phyloP scores from a whole-genome alignment of 2,329 filamentous ascomycete species.

The Fusarium ramigenum region DNA sequence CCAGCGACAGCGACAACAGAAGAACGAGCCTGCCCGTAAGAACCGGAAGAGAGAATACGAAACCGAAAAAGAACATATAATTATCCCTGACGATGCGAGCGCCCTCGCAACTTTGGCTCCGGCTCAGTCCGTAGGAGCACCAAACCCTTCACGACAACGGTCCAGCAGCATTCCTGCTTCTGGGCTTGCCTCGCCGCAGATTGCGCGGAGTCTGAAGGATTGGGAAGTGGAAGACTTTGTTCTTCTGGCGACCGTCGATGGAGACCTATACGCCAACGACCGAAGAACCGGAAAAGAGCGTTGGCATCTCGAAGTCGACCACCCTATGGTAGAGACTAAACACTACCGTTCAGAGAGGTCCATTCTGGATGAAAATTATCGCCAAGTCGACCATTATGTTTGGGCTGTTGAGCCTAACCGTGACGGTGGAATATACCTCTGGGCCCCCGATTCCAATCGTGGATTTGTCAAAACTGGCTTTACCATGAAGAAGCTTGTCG shows the following conservation, averaged over 20 bases:
- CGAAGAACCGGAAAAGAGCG: conserved; percentile 83
- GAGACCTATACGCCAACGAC: conserved; percentile 91
- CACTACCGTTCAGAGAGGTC: conserved; percentile 80
- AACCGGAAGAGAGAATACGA: conserved; percentile 45
- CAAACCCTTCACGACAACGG: conserved; percentile 71
- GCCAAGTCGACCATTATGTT: conserved; percentile 82
- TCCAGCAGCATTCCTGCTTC: conserved; percentile 66
- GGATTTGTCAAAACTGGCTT: conserved; percentile 73
- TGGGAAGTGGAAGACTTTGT: conserved; percentile 99
- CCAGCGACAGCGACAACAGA: conserved; percentile 41
- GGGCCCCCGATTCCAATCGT: conserved; percentile 70
- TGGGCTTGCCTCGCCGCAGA: conserved; percentile 82
- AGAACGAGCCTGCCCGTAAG: conserved; percentile 43
- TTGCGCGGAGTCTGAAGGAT: conserved; percentile 97
- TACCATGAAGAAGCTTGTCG: conserved; percentile 88
- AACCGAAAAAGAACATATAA: conserved; percentile 46
- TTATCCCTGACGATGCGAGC: conserved; percentile 78
- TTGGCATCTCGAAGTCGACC: conserved; percentile 86
- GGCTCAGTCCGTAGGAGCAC: conserved; percentile 95
- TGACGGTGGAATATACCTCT: conserved; percentile 88
- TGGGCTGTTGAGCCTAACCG: conserved; percentile 95
- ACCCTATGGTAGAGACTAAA: conserved; percentile 89
- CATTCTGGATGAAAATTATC: conserved; percentile 65
- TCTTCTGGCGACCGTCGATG: conserved; percentile 99
- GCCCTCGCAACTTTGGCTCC: conserved; percentile 98